phyloP scores from a whole-genome alignment of 2,329 filamentous ascomycete species.

The Colletotrichum sp. region DNA sequence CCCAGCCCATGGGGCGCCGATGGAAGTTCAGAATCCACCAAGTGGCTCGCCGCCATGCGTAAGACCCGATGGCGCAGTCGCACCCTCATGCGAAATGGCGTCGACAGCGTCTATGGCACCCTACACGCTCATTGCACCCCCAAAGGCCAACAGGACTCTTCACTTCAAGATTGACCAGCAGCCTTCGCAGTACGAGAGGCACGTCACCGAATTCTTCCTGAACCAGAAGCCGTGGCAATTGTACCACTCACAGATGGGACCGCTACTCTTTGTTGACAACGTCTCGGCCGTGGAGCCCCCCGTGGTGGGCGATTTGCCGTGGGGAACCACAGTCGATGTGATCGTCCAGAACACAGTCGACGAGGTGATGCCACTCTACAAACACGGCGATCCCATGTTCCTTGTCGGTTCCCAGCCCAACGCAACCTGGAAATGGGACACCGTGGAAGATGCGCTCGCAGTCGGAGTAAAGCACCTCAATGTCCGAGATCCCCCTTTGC shows the following conservation, averaged over 20 bases:
- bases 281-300: constrained; percentile 23
- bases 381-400: constrained; percentile 66
- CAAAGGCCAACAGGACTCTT: not conserved
- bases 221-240: constrained; percentile 4
- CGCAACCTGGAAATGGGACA: constrained; percentile 55
- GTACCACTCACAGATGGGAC: constrained; percentile 30
- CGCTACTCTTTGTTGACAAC: constrained; percentile 52
- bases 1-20: not conserved
- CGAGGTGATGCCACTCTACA: constrained; percentile 49
- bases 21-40: not conserved
- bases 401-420: constrained; percentile 53
- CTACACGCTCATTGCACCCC: not conserved
- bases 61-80: not conserved
- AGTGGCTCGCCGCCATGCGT: not conserved
- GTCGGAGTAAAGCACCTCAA: not conserved
- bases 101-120: not conserved
- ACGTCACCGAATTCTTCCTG: not conserved
- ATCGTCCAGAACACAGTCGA: not conserved
- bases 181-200: not conserved
- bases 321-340: constrained; percentile 42
- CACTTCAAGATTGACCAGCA: not conserved
- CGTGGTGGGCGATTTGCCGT: not conserved
- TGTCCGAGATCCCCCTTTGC: not conserved
- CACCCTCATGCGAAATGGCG: not conserved
- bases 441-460: constrained; percentile 54